Evolutionary conservation across 495 filamentous ascomycete genomes (phyloP).

Genomic region (Hypoxylon lenormandii): DNA sequence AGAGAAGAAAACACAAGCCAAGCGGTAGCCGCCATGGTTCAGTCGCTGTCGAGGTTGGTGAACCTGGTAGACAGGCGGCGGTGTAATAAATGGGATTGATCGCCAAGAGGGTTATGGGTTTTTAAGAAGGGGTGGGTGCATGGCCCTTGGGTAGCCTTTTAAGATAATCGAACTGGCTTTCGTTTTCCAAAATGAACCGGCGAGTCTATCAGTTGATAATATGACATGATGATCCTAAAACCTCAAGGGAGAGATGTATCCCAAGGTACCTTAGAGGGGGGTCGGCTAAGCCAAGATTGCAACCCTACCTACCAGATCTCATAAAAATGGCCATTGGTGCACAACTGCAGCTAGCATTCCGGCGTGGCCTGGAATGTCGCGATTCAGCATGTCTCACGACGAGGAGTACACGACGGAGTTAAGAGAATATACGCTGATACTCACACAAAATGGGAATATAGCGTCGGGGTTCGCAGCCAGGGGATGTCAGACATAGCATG

Average conservation of each 20-base stretch:
- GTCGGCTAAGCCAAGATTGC: constrained; percentile 11
- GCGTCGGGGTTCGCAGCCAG: constrained; percentile 12
- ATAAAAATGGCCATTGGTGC: constrained; percentile 17
- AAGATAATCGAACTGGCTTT: constrained; percentile 17
- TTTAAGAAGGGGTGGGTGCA: constrained; percentile 3
- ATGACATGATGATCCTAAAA: constrained; percentile 5
- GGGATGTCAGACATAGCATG: constrained; percentile 22
- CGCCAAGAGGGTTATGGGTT: constrained; percentile 14
- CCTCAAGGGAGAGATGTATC: not conserved
- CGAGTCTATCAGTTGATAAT: constrained; percentile 21
- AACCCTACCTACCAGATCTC: constrained; percentile 21
- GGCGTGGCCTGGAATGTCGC: constrained; percentile 29
- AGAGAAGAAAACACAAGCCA: constrained; percentile 25
- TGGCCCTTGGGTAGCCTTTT: constrained; percentile 25
- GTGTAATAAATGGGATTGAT: constrained; percentile 5
- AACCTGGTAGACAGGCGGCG: not conserved
- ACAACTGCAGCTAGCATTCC: constrained; percentile 20
- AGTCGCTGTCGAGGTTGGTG: not conserved
- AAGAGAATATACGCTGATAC: not conserved
- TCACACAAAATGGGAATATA: constrained; percentile 20
- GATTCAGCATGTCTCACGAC: constrained; percentile 38
- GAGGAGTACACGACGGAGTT: constrained; percentile 21
- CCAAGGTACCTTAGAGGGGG: not conserved
- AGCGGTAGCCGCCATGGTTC: not conserved
- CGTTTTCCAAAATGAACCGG: not conserved